These are phyloP conservation scores for Wallacemonas sp. DNA, from an alignment of 208 protist genomes.

Conservation along the genomic window DNA sequence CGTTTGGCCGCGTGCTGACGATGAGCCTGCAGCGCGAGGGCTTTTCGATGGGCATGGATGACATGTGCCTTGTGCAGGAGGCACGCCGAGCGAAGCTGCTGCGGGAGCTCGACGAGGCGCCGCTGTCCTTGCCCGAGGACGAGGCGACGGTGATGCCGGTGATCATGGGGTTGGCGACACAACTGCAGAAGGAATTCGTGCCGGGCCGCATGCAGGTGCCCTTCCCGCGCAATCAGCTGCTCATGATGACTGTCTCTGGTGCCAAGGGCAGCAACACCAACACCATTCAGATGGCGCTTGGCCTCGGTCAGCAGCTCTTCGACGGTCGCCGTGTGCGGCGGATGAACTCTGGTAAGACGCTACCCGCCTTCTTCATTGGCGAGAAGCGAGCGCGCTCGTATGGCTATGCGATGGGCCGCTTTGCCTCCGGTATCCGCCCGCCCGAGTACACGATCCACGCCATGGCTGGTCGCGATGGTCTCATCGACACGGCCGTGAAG, in stretches of 20 bases:
- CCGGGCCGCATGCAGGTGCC: conserved; percentile 82
- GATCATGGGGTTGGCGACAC: conserved; percentile 77
- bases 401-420: conserved; percentile 94
- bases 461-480: conserved; percentile 99
- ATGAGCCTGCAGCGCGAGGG: conserved; percentile 94
- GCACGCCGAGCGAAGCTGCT: conserved; percentile 64
- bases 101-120: conserved; percentile 75
- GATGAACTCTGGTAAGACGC: conserved; percentile 97
- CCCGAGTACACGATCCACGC: conserved; percentile 99
- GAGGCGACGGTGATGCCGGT: conserved; percentile 73
- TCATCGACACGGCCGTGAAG: conserved; percentile 99
- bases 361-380: conserved; percentile 89
- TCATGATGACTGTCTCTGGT: conserved; percentile 98
- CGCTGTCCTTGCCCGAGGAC: conserved; percentile 68
- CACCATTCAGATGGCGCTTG: conserved; percentile 97
- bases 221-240: conserved; percentile 98
- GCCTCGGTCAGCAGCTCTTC: conserved; percentile 97
- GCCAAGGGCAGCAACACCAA: conserved; percentile 99
- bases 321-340: conserved; percentile 96
- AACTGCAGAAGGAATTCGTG: conserved; percentile 90
- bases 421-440: conserved; percentile 99
- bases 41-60: conserved; percentile 98
- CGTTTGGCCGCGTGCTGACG: conserved; percentile 95
- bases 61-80: conserved; percentile 93
- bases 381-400: conserved; percentile 78